phyloP scores from a whole-genome alignment of 148 eudicot species.

The Rhododendron henanense region DNA sequence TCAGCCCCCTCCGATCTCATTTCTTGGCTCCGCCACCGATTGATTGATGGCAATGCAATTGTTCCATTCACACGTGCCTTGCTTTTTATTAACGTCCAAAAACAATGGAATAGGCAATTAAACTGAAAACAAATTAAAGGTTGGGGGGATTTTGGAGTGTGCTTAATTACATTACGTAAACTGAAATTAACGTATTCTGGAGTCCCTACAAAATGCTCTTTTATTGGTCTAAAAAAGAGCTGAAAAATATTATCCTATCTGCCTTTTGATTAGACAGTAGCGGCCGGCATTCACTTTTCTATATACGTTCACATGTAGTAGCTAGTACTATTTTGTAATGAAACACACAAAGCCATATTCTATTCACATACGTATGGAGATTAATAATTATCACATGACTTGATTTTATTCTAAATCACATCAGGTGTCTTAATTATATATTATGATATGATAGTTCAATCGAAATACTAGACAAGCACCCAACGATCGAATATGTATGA shows the following conservation, averaged over 20 bases:
- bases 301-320: background rate
- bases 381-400: too few species aligned
- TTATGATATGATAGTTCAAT: too few species aligned
- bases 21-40: too few species aligned
- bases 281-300: background rate
- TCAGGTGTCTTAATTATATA: too few species aligned
- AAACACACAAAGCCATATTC: background rate
- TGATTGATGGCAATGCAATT: too few species aligned
- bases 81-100: too few species aligned
- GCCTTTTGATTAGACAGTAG: background rate
- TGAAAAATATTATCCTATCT: background rate
- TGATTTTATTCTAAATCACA: too few species aligned
- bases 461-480: too few species aligned
- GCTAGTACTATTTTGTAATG: background rate
- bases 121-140: too few species aligned
- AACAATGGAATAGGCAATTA: too few species aligned
- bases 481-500: too few species aligned
- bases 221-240: background rate
- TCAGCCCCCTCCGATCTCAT: too few species aligned
- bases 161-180: background rate
- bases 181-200: background rate
- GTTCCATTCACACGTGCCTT: background rate
- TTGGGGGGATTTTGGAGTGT: background rate
- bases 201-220: background rate
- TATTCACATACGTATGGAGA: background rate